Evolutionary conservation across 2,329 filamentous ascomycete genomes (phyloP).

Genomic region (Alternaria arborescens): DNA sequence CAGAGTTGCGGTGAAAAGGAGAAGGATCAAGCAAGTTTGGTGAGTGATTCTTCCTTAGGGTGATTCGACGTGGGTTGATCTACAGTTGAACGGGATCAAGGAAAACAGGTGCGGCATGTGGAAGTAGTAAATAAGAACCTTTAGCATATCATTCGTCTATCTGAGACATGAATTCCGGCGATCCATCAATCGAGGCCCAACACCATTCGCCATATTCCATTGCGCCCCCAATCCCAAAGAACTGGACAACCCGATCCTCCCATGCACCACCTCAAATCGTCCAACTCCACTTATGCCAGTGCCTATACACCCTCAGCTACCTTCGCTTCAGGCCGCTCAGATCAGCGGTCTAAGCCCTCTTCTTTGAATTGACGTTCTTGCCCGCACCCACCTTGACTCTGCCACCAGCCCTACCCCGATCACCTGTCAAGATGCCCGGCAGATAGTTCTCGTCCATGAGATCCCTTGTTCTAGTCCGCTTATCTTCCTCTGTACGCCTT

Average conservation of each 20-base stretch:
- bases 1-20: neutral
- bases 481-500: slow-evolving; percentile 69
- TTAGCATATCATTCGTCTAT: neutral
- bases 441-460: slow-evolving; percentile 96
- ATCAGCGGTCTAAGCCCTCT: slow-evolving; percentile 54
- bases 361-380: slow-evolving; percentile 82
- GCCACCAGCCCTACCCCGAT: slow-evolving; percentile 70
- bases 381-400: slow-evolving; percentile 85
- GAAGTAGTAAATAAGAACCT: neutral
- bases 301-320: neutral
- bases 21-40: neutral
- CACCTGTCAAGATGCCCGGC: slow-evolving; percentile 83
- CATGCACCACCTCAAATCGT: neutral
- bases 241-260: slow-evolving; percentile 5
- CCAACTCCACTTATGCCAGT: neutral
- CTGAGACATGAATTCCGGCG: neutral
- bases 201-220: slow-evolving; percentile 1
- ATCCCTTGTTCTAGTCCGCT: slow-evolving; percentile 75
- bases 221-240: slow-evolving; percentile 1
- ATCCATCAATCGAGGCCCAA: neutral
- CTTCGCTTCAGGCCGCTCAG: neutral
- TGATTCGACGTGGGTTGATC: neutral
- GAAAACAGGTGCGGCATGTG: neutral
- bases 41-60: neutral
- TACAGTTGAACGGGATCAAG: neutral